These are phyloP conservation scores for Rhipidocladum racemiflorum DNA, from an alignment of 176 grass and related monocot genomes.

Conservation along the genomic window DNA sequence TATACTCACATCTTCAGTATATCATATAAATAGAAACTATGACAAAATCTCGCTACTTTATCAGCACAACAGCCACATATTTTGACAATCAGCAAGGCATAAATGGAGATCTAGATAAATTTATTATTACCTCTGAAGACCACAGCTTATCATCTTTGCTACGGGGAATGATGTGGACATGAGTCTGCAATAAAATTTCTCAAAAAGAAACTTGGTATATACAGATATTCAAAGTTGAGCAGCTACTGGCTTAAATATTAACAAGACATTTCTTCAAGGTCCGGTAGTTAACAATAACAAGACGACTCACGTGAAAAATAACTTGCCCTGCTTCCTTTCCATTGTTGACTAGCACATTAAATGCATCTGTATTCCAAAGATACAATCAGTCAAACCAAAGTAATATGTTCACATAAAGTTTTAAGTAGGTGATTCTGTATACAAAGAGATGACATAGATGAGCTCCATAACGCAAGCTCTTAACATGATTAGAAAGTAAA, in stretches of 20 bases:
- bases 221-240: not conserved
- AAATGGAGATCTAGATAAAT: not conserved
- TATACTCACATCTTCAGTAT: constrained; percentile 12
- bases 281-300: not conserved
- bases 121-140: constrained; percentile 63
- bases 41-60: not conserved
- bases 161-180: constrained; percentile 85
- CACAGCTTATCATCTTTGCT: constrained; percentile 66
- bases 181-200: constrained; percentile 57
- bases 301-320: constrained; percentile 68
- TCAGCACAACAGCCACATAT: not conserved
- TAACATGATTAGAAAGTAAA: not conserved
- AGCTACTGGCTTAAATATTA: not conserved
- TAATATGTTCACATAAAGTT: not conserved
- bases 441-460: not conserved
- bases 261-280: not conserved
- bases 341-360: constrained; percentile 86
- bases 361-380: constrained; percentile 55
- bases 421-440: not conserved
- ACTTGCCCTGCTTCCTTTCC: constrained; percentile 75
- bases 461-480: not conserved
- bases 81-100: not conserved
- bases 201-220: constrained; percentile 5
- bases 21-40: not conserved
- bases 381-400: constrained; percentile 4